Conservation (phyloP, 106 monocot species). For the Agapanthus africanus region DNA sequence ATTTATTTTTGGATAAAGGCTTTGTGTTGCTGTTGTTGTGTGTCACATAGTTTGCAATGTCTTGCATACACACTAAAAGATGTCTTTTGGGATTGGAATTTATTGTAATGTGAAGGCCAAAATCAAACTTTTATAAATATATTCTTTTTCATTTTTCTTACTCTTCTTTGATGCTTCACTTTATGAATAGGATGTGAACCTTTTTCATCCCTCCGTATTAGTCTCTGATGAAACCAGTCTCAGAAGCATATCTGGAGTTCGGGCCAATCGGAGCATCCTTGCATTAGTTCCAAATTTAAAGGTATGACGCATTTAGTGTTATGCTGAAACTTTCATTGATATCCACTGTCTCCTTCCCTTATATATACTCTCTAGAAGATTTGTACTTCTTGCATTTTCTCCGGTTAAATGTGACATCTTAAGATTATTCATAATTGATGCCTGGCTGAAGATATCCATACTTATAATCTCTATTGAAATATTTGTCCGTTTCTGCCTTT, state of each 20-base stretch:
- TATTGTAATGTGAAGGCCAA: background rate
- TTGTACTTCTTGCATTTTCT: background rate
- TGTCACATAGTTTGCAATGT: background rate
- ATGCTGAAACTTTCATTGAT: background rate
- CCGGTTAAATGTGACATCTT: background rate
- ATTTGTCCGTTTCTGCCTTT: background rate
- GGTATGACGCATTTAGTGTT: conserved; percentile 2
- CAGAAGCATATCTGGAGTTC: conserved; percentile 8
- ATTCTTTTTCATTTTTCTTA: background rate
- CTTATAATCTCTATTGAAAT: background rate
- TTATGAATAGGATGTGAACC: conserved; percentile 10
- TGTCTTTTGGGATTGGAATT: background rate
- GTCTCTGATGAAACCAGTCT: conserved; percentile 6
- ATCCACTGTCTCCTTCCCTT: background rate
- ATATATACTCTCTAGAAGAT: background rate
- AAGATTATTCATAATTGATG: background rate
- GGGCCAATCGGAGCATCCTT: conserved; percentile 8
- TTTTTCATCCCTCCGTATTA: background rate
- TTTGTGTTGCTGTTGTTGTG: background rate
- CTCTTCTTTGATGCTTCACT: too few species aligned
- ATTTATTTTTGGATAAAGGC: too few species aligned
- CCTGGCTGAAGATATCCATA: background rate
- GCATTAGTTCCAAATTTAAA: conserved; percentile 10
- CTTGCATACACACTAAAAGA: background rate
- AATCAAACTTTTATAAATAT: background rate